These are phyloP conservation scores for Papiliotrema nemorosa DNA, from an alignment of 1,284 basidiomycete genomes.

Conservation along the genomic window DNA sequence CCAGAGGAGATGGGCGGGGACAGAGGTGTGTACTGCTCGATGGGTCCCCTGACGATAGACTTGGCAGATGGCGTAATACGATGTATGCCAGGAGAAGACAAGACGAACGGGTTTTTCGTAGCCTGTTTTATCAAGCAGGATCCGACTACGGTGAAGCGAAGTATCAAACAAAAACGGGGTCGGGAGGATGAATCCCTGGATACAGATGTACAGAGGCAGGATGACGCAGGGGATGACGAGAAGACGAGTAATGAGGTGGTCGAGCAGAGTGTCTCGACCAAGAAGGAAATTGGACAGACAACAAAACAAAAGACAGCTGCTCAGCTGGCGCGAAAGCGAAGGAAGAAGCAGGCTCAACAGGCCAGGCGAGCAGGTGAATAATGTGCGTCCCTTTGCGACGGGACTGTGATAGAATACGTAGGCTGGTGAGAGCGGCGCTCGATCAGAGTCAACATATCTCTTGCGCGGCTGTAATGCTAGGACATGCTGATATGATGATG, in stretches of 20 bases:
- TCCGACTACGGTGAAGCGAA: conserved; percentile 1
- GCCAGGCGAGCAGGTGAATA: neutral
- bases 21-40: conserved; percentile 21
- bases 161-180: conserved; percentile 4
- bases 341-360: conserved; percentile 44
- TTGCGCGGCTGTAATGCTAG: no score
- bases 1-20: conserved; percentile 57
- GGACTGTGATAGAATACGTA: no score
- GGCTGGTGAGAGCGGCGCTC: no score
- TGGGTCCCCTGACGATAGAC: conserved; percentile 42
- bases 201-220: neutral
- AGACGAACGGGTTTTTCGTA: conserved; percentile 93
- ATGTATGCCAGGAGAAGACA: conserved; percentile 79
- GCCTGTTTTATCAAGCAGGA: conserved; percentile 61
- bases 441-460: no score
- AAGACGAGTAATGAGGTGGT: neutral
- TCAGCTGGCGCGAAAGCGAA: conserved; percentile 31
- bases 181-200: neutral
- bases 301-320: conserved; percentile 34
- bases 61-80: conserved; percentile 69
- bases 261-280: conserved; percentile 1
- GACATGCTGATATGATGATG: no score
- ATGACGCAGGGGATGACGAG: conserved; percentile 3
- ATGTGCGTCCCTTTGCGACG: no score
- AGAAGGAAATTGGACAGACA: neutral